phyloP scores from a whole-genome alignment of 2,329 filamentous ascomycete genomes.

The Diaporthe citri region DNA sequence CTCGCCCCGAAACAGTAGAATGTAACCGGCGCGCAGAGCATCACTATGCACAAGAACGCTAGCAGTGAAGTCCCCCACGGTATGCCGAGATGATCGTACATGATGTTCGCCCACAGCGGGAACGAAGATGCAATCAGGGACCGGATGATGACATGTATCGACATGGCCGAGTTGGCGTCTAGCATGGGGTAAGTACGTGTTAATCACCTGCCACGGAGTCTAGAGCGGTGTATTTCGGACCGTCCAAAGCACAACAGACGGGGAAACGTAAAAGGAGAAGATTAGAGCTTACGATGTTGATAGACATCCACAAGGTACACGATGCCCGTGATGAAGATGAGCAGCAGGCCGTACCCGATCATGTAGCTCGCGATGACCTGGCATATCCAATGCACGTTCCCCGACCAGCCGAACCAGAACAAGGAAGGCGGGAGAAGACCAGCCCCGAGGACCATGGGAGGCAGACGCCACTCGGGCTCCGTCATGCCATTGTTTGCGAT shows the following conservation, averaged over 20 bases:
- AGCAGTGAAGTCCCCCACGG: constrained; percentile 43
- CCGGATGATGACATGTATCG: constrained; percentile 43
- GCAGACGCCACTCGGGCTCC: constrained; percentile 60
- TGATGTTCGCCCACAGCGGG: constrained; percentile 42
- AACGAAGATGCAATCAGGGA: constrained; percentile 42
- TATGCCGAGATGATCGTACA: constrained; percentile 42
- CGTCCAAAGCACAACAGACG: not conserved
- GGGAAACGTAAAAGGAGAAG: not conserved
- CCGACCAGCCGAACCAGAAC: constrained; percentile 67
- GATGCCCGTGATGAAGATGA: constrained; percentile 44
- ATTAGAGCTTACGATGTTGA: constrained; percentile 6
- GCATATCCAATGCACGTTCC: constrained; percentile 41
- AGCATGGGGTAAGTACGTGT: not conserved
- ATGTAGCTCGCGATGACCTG: constrained; percentile 42
- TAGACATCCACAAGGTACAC: constrained; percentile 44
- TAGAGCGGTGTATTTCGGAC: not conserved
- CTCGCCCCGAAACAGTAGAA: constrained; percentile 23
- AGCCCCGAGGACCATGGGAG: constrained; percentile 60
- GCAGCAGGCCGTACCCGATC: constrained; percentile 41
- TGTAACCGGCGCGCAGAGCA: constrained; percentile 26
- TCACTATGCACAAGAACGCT: constrained; percentile 39
- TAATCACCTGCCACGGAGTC: not conserved
- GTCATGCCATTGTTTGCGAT: constrained; percentile 48
- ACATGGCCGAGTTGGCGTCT: constrained; percentile 43
- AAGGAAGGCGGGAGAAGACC: constrained; percentile 58